A percentile compares a stretch with the other conserved stretches of the same genome.
phyloP scores from a whole-genome alignment of 2,329 filamentous ascomycete genomes.

The Diaporthe aspalathi region DNA sequence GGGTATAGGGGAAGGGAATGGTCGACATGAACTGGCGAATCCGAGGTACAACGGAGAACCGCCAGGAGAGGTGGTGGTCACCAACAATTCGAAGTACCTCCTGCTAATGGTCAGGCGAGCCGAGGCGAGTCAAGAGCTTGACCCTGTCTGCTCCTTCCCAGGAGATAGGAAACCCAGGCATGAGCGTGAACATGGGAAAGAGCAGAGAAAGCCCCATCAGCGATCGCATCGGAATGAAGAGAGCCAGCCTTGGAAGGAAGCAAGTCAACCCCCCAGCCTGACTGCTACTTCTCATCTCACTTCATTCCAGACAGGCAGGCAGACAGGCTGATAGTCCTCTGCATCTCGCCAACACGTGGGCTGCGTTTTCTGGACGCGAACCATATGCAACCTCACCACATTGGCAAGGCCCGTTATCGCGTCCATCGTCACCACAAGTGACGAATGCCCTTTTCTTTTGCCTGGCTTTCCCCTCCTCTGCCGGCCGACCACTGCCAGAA shows the following conservation, averaged over 20 bases:
- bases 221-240: slow-evolving; percentile 3
- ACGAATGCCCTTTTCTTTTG: slow-evolving; percentile 29
- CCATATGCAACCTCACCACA: slow-evolving; percentile 1
- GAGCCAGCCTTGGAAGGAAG: neutral
- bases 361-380: slow-evolving; percentile 35
- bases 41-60: neutral
- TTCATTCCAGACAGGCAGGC: slow-evolving; percentile 7
- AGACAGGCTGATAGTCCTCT: neutral
- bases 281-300: neutral
- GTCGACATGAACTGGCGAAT: neutral
- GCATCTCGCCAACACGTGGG: slow-evolving; percentile 34
- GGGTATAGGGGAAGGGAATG: slow-evolving; percentile 32
- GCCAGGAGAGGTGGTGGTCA: neutral
- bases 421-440: slow-evolving; percentile 9
- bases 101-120: neutral
- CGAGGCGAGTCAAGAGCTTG: neutral
- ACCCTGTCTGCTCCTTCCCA: neutral
- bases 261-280: neutral
- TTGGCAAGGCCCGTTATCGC: slow-evolving; percentile 33
- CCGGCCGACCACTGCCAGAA: slow-evolving; percentile 5
- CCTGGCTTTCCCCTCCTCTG: slow-evolving; percentile 21
- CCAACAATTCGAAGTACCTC: neutral
- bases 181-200: neutral
- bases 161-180: neutral
- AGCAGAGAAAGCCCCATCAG: neutral